phyloP scores from a whole-genome alignment of 2,329 filamentous ascomycete species.

The Arthrobotrys sinensis region DNA sequence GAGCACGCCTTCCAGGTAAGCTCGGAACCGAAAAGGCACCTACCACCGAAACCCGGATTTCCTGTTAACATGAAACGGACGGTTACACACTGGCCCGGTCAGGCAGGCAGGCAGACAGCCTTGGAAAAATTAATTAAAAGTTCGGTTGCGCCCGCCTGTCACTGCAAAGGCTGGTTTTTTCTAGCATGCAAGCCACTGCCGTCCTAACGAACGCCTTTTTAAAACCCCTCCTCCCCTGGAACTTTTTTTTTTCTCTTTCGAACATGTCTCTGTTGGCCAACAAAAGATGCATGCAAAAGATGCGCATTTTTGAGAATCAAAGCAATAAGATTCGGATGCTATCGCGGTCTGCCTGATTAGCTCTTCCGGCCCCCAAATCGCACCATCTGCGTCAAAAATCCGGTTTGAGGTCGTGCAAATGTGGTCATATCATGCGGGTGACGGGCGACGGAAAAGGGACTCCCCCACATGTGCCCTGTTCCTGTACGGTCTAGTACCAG shows the following conservation, averaged over 20 bases:
- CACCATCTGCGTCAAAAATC: slow-evolving; percentile 38
- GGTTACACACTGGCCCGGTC: slow-evolving; percentile 46
- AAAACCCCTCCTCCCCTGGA: background rate
- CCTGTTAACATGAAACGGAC: slow-evolving; percentile 52
- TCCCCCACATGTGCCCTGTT: slow-evolving; percentile 29
- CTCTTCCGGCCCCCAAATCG: slow-evolving; percentile 32
- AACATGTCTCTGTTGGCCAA: slow-evolving; percentile 32
- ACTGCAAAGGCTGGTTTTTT: background rate
- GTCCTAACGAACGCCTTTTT: background rate
- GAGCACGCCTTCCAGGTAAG: slow-evolving; percentile 22
- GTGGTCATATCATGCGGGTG: slow-evolving; percentile 32
- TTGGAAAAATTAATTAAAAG: slow-evolving; percentile 1
- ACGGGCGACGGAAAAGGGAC: background rate
- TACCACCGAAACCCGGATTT: slow-evolving; percentile 33
- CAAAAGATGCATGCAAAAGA: slow-evolving; percentile 7
- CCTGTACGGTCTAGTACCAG: slow-evolving; percentile 4
- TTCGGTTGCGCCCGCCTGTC: slow-evolving; percentile 26
- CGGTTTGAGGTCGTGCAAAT: slow-evolving; percentile 30
- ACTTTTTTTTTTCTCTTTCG: background rate
- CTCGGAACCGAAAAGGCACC: slow-evolving; percentile 30
- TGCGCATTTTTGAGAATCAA: slow-evolving; percentile 43
- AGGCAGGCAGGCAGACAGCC: slow-evolving; percentile 54
- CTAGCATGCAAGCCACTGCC: slow-evolving; percentile 17
- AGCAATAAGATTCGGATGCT: slow-evolving; percentile 15
- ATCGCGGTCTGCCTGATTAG: slow-evolving; percentile 36